A percentile compares a stretch with the other conserved stretches of the same genome.
phyloP scores from a whole-genome alignment of 2,329 filamentous ascomycete species.

The Neoscytalidium dimidiatum region DNA sequence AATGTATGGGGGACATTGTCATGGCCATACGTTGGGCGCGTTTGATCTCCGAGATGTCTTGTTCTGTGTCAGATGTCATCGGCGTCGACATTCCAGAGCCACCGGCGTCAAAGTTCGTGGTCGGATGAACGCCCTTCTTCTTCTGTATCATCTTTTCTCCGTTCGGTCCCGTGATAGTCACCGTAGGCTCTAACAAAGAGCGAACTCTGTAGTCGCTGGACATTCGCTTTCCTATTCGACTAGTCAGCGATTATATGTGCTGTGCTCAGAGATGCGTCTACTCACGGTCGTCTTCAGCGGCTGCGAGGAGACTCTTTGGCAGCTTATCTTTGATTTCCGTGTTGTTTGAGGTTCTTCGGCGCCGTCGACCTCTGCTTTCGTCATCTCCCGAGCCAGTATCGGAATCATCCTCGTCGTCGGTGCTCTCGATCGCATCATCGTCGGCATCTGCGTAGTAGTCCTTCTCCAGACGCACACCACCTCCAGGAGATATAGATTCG shows the following conservation, averaged over 20 bases:
- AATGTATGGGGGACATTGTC: conserved; percentile 76
- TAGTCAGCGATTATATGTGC: conserved; percentile 19
- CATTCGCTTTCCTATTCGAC: conserved; percentile 47
- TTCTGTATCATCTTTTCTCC: conserved; percentile 57
- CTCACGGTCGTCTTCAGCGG: conserved; percentile 78
- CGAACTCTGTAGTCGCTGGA: conserved; percentile 60
- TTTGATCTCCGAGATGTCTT: conserved; percentile 80
- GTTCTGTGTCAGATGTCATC: conserved; percentile 83
- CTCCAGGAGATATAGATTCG: conserved; percentile 48
- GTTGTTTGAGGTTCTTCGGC: conserved; percentile 32
- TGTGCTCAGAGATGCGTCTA: conserved; percentile 21
- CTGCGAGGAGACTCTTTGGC: conserved; percentile 66
- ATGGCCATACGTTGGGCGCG: conserved; percentile 83
- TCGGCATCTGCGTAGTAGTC: conserved; percentile 67
- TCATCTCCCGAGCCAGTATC: conserved; percentile 65
- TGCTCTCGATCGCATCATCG: conserved; percentile 66
- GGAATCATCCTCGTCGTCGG: conserved; percentile 60
- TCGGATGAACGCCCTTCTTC: conserved; percentile 71
- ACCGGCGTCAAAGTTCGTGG: conserved; percentile 78
- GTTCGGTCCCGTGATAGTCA: conserved; percentile 64
- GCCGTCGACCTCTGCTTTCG: conserved; percentile 39
- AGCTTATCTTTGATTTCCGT: conserved; percentile 41
- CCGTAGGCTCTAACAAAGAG: conserved; percentile 68
- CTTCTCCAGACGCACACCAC: conserved; percentile 64
- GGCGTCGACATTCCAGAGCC: conserved; percentile 61